Evolutionary conservation across 2,329 filamentous ascomycete genomes (phyloP).

Genomic region (Aspergillus nomiae): DNA sequence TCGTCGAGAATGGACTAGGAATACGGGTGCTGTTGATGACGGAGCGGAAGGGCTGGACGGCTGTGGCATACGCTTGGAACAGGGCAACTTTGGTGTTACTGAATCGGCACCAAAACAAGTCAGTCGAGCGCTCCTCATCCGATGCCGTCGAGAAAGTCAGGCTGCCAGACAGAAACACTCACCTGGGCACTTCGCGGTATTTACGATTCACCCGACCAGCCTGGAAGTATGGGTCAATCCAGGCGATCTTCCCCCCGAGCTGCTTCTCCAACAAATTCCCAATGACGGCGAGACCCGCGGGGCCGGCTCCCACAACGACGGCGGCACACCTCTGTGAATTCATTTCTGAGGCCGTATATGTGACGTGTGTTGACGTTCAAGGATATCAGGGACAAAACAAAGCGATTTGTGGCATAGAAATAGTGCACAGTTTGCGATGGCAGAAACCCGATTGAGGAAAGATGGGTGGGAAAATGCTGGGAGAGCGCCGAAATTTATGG

Average conservation of each 20-base stretch:
- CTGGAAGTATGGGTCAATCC: slow-evolving; percentile 61
- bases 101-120: slow-evolving; percentile 9
- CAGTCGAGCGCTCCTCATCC: slow-evolving; percentile 18
- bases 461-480: not conserved
- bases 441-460: not conserved
- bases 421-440: not conserved
- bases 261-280: slow-evolving; percentile 63
- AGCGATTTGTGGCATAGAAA: not conserved
- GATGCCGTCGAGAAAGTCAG: not conserved
- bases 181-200: slow-evolving; percentile 64
- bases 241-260: slow-evolving; percentile 53
- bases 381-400: not conserved
- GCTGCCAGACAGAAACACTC: slow-evolving; percentile 19
- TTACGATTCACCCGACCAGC: slow-evolving; percentile 55
- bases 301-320: slow-evolving; percentile 61
- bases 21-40: slow-evolving; percentile 51
- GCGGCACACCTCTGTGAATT: slow-evolving; percentile 48
- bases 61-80: slow-evolving; percentile 60
- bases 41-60: slow-evolving; percentile 54
- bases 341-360: slow-evolving; percentile 20
- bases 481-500: slow-evolving; percentile 11
- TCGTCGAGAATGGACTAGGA: slow-evolving; percentile 57
- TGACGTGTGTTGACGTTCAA: not conserved
- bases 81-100: slow-evolving; percentile 64
- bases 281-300: slow-evolving; percentile 61